phyloP scores from a whole-genome alignment of 805 yeast species.

The baker's yeast (Saccharomyces cerevisiae) region DNA sequence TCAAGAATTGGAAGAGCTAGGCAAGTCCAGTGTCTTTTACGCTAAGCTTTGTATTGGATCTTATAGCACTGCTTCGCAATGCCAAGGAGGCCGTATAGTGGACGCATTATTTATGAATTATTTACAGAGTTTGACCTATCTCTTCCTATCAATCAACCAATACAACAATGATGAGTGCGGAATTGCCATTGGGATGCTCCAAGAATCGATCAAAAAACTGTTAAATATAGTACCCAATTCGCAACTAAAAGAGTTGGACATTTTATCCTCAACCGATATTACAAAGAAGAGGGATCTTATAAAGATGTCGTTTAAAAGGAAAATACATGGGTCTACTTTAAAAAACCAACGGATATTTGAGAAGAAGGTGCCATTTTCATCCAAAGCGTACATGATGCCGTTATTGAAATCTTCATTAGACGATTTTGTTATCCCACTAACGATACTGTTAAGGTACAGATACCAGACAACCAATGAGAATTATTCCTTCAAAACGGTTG shows the following conservation, averaged over 20 bases:
- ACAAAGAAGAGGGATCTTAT: slow-evolving; percentile 10
- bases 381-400: slow-evolving; percentile 9
- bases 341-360: not conserved
- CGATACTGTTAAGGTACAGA: slow-evolving; percentile 21
- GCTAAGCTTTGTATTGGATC: slow-evolving; percentile 24
- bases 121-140: slow-evolving; percentile 18
- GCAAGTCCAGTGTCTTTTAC: slow-evolving; percentile 20
- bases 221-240: slow-evolving; percentile 12
- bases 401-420: slow-evolving; percentile 20
- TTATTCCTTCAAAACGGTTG: slow-evolving; percentile 19
- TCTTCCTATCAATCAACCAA: slow-evolving; percentile 25
- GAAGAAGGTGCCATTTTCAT: not conserved
- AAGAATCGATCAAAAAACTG: slow-evolving; percentile 13
- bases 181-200: slow-evolving; percentile 25
- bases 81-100: slow-evolving; percentile 3
- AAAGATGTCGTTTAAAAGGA: slow-evolving; percentile 6
- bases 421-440: slow-evolving; percentile 24
- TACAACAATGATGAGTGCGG: slow-evolving; percentile 22
- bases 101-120: slow-evolving; percentile 5
- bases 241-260: slow-evolving; percentile 6
- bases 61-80: slow-evolving; percentile 6
- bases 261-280: not conserved
- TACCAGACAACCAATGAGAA: slow-evolving; percentile 26
- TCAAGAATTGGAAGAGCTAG: slow-evolving; percentile 21
- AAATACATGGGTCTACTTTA: not conserved